Base-by-base conservation (phyloP, 1,139 yeast species). In the Scheffersomyces titani region DNA sequence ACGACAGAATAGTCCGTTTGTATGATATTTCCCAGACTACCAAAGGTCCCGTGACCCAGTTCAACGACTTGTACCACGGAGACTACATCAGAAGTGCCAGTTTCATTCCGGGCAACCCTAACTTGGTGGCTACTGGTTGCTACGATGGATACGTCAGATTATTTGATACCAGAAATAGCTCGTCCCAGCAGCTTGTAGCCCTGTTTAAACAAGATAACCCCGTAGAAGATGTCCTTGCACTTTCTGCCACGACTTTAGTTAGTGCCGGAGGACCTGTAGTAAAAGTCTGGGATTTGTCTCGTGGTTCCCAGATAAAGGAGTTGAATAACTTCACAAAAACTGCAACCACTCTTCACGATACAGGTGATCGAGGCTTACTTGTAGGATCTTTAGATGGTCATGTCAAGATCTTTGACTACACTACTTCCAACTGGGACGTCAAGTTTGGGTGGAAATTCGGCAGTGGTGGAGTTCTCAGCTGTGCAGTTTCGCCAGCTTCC, bases 391-490 rank as follows among this genome's bases (percentile, higher is more conserved):
- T 94, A 59, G 99, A 94, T 73, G 99, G 99, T 19, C 99, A 94
- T 72, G 97, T 94, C 57, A 94, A 94, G 73, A 92, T 93, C 51
- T 91, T 94, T 71, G 98, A 93, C 72, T 85, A 91, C 45, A 76
- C 85, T 46, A 81, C 88, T 24, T 77, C 89, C 52, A 78, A 84
- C 60, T 94, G 96, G 93, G 90, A 89, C 59, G 97, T 93, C 61
- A 90, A 89, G 70, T 94, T 92, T 71, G 98, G 98, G 50, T 94
- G 98, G 98, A 94, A 93, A 72, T 93, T 90, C 68, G 97, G 97
- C 48, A 71, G 77, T 60, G 92, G 96, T 18, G 96, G 97, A 49
- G 97, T 94, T 0, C 78, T 94, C 63, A 82, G 92, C 65, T 88
- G 97, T 70, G 98, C 93, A 7, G 89, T 93, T 11, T 90, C 97